Evolutionary conservation across 2,329 filamentous ascomycete genomes (phyloP).

Genomic region (Arachnomyces sp.): DNA sequence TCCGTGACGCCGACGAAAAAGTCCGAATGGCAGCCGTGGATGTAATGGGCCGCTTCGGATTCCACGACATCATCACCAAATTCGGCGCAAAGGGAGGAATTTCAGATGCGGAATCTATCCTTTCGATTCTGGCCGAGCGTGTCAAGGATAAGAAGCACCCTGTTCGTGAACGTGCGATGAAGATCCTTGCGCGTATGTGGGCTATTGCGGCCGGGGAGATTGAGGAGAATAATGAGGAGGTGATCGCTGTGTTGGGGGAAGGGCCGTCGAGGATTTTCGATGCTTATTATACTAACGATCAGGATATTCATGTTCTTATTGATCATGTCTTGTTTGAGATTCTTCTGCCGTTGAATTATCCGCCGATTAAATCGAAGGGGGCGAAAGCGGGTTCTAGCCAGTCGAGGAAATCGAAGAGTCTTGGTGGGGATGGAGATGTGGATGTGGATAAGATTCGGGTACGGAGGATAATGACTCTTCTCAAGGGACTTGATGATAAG

Average conservation of each 20-base stretch:
- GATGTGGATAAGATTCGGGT: slow-evolving; percentile 61
- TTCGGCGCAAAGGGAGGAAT: slow-evolving; percentile 70
- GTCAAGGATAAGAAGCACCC: slow-evolving; percentile 76
- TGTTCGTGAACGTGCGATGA: slow-evolving; percentile 82
- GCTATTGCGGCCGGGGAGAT: slow-evolving; percentile 87
- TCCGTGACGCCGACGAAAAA: slow-evolving; percentile 82
- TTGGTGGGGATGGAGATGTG: slow-evolving; percentile 26
- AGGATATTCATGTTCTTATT: slow-evolving; percentile 74
- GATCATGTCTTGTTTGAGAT: slow-evolving; percentile 81
- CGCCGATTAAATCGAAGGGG: slow-evolving; percentile 55
- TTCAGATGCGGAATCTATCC: slow-evolving; percentile 65
- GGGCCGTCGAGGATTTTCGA: slow-evolving; percentile 82
- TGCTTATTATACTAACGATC: slow-evolving; percentile 82
- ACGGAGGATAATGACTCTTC: slow-evolving; percentile 74
- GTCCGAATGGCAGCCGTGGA: slow-evolving; percentile 86
- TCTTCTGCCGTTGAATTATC: slow-evolving; percentile 82
- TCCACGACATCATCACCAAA: slow-evolving; percentile 73
- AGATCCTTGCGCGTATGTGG: slow-evolving; percentile 78
- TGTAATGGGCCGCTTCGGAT: slow-evolving; percentile 71
- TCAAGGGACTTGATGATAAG: slow-evolving; percentile 67
- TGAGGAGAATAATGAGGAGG: slow-evolving; percentile 68
- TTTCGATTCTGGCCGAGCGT: slow-evolving; percentile 76
- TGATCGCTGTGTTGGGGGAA: slow-evolving; percentile 65
- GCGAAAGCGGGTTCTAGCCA: slow-evolving; percentile 31
- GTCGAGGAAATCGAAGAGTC: slow-evolving; percentile 48